A percentile compares a stretch with the other conserved stretches of the same genome.
Conservation (phyloP, 1,139 yeast species). For the Petasospora fabianii region DNA sequence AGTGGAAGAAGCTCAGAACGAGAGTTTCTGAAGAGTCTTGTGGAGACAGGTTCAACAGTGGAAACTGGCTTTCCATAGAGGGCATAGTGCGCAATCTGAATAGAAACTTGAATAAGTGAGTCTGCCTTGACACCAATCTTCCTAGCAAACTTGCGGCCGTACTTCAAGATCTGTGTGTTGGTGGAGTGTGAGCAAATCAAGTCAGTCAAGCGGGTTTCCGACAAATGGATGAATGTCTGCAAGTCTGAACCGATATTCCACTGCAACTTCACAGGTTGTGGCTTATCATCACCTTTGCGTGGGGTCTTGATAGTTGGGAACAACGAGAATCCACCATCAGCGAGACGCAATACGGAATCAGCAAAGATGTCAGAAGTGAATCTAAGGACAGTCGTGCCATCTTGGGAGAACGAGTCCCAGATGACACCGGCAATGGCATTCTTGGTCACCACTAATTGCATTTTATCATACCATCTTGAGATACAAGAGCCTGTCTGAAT, state of each 20-base stretch:
- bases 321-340: conserved; percentile 58
- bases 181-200: conserved; percentile 69
- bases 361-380: conserved; percentile 74
- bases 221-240: conserved; percentile 50
- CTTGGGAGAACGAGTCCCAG: conserved; percentile 76
- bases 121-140: conserved; percentile 58
- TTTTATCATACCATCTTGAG: conserved; percentile 76
- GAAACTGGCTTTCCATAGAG: conserved; percentile 66
- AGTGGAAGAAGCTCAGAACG: conserved; percentile 67
- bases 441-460: conserved; percentile 63
- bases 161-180: conserved; percentile 38
- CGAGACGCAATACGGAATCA: conserved; percentile 67
- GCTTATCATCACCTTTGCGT: conserved; percentile 33
- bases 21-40: conserved; percentile 61
- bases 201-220: conserved; percentile 75
- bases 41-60: conserved; percentile 70
- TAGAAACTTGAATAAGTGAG: conserved; percentile 61
- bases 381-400: conserved; percentile 70
- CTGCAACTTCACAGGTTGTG: conserved; percentile 38
- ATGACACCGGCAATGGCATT: conserved; percentile 74
- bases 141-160: conserved; percentile 45
- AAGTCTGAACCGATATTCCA: conserved; percentile 50
- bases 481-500: conserved; percentile 73
- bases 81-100: conserved; percentile 71
- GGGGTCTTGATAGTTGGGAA: conserved; percentile 33